Conservation (phyloP, 257 asterid genomes). For the Ligustrum vulgare region DNA sequence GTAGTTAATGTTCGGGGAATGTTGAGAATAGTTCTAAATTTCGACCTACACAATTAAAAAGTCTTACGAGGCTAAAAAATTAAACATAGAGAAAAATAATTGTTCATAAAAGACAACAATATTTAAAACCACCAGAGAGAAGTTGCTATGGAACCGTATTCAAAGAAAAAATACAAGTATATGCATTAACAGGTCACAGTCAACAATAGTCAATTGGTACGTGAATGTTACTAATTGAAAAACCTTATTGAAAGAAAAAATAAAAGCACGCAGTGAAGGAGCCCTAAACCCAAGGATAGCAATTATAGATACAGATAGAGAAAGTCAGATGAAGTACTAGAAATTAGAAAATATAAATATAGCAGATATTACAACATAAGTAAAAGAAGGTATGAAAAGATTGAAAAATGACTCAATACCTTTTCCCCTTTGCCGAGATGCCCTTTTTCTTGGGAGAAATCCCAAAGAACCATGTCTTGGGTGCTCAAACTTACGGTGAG, state of each 20-base stretch:
- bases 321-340: background rate
- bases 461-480: slow-evolving; percentile 94
- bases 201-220: background rate
- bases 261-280: background rate
- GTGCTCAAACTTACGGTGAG: slow-evolving; percentile 91
- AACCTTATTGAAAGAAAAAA: background rate
- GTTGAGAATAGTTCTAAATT: too few relatives aligned
- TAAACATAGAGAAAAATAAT: too few relatives aligned
- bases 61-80: too few relatives aligned
- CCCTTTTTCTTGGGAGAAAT: slow-evolving; percentile 82
- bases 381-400: background rate
- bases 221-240: background rate
- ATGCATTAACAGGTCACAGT: background rate
- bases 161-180: background rate
- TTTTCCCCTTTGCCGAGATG: slow-evolving; percentile 78
- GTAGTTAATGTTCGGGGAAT: too few relatives aligned
- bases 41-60: too few relatives aligned
- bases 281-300: background rate
- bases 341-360: background rate
- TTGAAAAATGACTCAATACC: slow-evolving; percentile 32
- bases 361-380: background rate
- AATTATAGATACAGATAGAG: background rate
- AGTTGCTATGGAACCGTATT: background rate
- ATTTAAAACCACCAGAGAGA: background rate
- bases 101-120: background rate